A percentile compares a stretch with the other conserved stretches of the same genome.
phyloP scores from a whole-genome alignment of 1,139 yeast genomes.

The Geotrichum europaeum region DNA sequence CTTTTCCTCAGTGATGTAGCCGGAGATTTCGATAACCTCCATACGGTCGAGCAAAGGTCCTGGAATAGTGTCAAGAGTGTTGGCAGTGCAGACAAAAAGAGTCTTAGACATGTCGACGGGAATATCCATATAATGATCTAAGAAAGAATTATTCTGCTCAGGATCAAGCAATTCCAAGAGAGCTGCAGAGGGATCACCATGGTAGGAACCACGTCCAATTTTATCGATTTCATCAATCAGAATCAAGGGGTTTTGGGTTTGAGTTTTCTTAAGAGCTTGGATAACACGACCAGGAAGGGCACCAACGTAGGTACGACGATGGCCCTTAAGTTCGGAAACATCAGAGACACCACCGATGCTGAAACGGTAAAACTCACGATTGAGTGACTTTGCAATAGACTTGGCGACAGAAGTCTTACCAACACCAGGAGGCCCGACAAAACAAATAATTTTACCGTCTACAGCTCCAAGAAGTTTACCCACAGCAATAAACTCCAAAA shows the following conservation, averaged over 20 bases:
- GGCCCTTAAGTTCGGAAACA: constrained; percentile 95
- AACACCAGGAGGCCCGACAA: constrained; percentile 98
- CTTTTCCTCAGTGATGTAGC: constrained; percentile 91
- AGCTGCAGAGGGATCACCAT: constrained; percentile 95
- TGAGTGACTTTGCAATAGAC: constrained; percentile 83
- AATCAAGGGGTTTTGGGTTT: constrained; percentile 86
- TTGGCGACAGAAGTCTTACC: constrained; percentile 96
- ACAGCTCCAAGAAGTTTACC: constrained; percentile 82
- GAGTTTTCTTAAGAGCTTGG: constrained; percentile 81
- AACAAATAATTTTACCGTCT: constrained; percentile 88
- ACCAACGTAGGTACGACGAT: constrained; percentile 93
- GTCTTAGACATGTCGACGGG: constrained; percentile 91
- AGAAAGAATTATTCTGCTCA: constrained; percentile 83
- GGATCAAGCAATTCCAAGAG: constrained; percentile 89
- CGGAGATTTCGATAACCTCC: constrained; percentile 93
- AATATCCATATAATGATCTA: constrained; percentile 88
- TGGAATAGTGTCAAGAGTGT: constrained; percentile 82
- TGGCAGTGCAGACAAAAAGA: constrained; percentile 95
- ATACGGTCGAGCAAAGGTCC: constrained; percentile 91
- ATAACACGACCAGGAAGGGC: constrained; percentile 93
- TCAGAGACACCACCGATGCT: constrained; percentile 97
- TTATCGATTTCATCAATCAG: constrained; percentile 94
- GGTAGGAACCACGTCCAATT: constrained; percentile 54
- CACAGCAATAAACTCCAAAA: constrained; percentile 57
- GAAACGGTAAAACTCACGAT: constrained; percentile 81